Conservation (phyloP, 306 rosid species). For the Astragalus membranaceus region DNA sequence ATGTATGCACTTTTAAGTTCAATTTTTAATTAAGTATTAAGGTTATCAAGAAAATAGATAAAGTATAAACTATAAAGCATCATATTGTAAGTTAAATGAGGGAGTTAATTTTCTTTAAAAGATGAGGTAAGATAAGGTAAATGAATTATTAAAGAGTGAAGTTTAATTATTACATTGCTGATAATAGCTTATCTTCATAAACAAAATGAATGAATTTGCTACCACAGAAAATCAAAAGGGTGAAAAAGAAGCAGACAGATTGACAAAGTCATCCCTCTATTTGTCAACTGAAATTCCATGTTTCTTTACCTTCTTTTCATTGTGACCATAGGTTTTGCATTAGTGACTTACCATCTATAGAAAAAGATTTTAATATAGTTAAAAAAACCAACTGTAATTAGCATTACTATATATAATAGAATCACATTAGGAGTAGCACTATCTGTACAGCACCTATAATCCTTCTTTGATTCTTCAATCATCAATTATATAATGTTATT, state of each 20-base stretch:
- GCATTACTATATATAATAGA: neutral
- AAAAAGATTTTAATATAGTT: neutral
- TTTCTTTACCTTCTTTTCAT: constrained; percentile 7
- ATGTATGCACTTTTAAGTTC: neutral
- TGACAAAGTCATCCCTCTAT: neutral
- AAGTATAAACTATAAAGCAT: neutral
- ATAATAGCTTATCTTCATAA: constrained; percentile 9
- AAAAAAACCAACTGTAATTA: neutral
- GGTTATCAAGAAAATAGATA: neutral
- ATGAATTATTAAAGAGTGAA: neutral
- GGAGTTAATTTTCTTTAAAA: neutral
- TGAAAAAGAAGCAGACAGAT: neutral
- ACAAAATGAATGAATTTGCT: constrained; percentile 9
- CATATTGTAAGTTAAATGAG: neutral
- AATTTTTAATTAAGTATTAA: neutral
- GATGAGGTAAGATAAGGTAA: neutral
- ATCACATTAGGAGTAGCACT: neutral
- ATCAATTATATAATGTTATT: neutral
- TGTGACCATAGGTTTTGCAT: constrained; percentile 8
- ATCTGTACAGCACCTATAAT: neutral
- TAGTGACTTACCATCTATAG: neutral
- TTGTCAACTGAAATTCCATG: constrained; percentile 19
- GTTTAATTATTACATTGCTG: neutral
- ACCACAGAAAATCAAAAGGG: neutral
- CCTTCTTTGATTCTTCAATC: constrained; percentile 1